Evolutionary conservation across 768 basidiomycete genomes (phyloP), one percentile per base, ranked within the genome.

Genomic region (Pisolithus marmoratus): DNA sequence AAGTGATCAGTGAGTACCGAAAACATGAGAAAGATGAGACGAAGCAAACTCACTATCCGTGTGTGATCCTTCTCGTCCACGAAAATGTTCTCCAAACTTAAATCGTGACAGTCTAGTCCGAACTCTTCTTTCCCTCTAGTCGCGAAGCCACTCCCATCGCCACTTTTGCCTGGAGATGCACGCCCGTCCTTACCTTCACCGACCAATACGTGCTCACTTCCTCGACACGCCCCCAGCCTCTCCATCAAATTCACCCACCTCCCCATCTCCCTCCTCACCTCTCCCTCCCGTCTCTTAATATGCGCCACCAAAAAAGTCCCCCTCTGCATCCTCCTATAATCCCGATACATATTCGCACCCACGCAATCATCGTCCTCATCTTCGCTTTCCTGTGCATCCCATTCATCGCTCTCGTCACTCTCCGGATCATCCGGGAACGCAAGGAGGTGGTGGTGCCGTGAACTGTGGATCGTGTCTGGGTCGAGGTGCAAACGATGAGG

Each of bases 31-130:
- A 5, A 34, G 4, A 5, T 4, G 34, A 34, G 34, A 14, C 34
- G 14, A 34, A 5, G 14, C 34, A 14, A 27, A 75, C 90, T 60
- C 58, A 92, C 90, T 42, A 92, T 86, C 56, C 76, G 81, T 0
- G 84, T 78, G 50, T 75, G 74, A 59, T 91, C 84, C 2, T 75
- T 57, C 34, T 74, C 75, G 63, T 91, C 87, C 19, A 93, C 90
- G 55, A 93, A 92, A 8, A 92, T 71, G 61, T 92, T 93, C 67
- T 90, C 87, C 62, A 90, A 64, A 60, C 87, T 92, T 43, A 94
- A 67, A 63, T 94, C 92, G 56, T 93, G 92, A 60, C 85, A 86
- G 60, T 94, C 90, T 47, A 94, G 67, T 2, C 84, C 82, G 63
- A 93, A 91, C 61, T 83, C 79, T 64, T 87, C 87, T 11, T 6